phyloP scores from a whole-genome alignment of 352 stramenopile species.

The Phytopythium chamaehyphon region DNA sequence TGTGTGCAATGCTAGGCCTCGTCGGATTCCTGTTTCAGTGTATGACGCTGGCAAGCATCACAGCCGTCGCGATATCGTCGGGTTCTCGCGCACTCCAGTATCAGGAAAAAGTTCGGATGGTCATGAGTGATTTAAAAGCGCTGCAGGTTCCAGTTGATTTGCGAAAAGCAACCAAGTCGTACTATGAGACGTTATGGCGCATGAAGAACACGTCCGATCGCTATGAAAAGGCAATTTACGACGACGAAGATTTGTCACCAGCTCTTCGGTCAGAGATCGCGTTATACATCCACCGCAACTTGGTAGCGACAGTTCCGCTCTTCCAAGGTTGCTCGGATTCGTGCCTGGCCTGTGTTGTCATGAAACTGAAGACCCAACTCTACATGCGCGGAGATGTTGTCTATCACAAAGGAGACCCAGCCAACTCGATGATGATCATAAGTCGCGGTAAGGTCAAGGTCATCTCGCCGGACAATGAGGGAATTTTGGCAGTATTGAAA shows the following conservation, averaged over 20 bases:
- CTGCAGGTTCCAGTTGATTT: constrained; percentile 48
- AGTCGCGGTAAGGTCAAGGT: constrained; percentile 61
- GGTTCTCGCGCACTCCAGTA: constrained; percentile 50
- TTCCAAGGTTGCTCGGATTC: constrained; percentile 58
- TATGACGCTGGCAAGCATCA: constrained; percentile 52
- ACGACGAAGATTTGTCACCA: constrained; percentile 57
- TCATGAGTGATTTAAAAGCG: constrained; percentile 64
- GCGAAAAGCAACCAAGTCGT: constrained; percentile 44
- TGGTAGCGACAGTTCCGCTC: constrained; percentile 49
- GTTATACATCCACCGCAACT: constrained; percentile 51
- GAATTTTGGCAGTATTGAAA: constrained; percentile 49
- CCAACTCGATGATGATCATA: constrained; percentile 63
- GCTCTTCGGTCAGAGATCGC: constrained; percentile 51
- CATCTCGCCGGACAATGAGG: constrained; percentile 47
- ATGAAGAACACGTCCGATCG: constrained; percentile 68
- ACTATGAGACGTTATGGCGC: constrained; percentile 64
- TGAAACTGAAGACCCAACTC: constrained; percentile 51
- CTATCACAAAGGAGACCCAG: constrained; percentile 54
- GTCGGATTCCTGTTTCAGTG: constrained; percentile 47
- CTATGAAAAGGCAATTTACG: constrained; percentile 68
- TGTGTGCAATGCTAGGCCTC: constrained; percentile 32
- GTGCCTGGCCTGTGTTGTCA: constrained; percentile 48
- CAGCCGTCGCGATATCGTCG: constrained; percentile 38
- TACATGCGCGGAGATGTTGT: constrained; percentile 60
- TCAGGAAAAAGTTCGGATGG: constrained; percentile 52